phyloP scores from a whole-genome alignment of 148 eudicot genomes.

The Bassia scoparia region DNA sequence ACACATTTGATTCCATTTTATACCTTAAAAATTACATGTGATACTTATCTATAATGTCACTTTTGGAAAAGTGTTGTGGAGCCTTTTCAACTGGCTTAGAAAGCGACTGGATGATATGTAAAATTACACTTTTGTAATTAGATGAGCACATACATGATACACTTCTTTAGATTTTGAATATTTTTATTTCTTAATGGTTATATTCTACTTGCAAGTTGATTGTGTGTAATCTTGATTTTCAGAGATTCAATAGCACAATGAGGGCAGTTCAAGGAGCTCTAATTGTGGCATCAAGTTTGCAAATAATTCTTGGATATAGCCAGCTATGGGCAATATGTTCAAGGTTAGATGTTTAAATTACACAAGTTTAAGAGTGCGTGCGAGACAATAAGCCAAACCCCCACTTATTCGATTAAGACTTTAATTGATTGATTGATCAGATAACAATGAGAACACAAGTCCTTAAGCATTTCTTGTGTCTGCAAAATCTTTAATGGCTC shows the following conservation, averaged over 20 bases:
- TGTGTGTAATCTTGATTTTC: conserved; percentile 1
- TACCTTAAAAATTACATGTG: background rate
- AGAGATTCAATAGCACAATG: conserved; percentile 86
- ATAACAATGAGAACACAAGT: no score
- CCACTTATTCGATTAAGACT: no score
- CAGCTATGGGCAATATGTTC: conserved; percentile 98
- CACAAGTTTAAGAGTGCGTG: no score
- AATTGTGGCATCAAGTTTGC: conserved; percentile 93
- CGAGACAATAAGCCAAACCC: no score
- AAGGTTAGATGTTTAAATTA: conserved; percentile 42
- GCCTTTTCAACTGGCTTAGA: conserved; percentile 27
- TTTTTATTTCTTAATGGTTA: background rate
- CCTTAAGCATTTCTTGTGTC: no score
- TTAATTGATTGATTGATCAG: no score
- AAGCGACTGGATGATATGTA: background rate
- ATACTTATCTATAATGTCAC: conserved; percentile 28
- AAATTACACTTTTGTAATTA: conserved; percentile 4
- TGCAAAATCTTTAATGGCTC: no score
- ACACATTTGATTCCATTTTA: conserved; percentile 26
- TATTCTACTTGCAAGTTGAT: background rate
- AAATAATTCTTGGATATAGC: conserved; percentile 91
- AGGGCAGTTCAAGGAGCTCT: conserved; percentile 94
- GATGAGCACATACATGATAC: background rate
- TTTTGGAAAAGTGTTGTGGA: conserved; percentile 26
- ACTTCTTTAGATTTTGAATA: no score